phyloP scores from a whole-genome alignment of 1,139 yeast species.

The Yamadazyma membranifaciens region DNA sequence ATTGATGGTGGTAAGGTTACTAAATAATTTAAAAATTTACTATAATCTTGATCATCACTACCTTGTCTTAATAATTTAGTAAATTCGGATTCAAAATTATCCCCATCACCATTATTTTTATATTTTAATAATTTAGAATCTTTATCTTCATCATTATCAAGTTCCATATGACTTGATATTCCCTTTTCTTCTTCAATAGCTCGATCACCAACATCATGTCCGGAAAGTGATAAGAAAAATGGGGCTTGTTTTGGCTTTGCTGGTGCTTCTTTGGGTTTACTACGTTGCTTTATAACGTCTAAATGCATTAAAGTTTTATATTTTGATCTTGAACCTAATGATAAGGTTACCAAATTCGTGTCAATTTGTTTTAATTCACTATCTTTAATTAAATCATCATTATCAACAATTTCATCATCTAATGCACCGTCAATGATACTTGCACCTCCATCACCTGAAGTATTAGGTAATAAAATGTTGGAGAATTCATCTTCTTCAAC shows the following conservation, averaged over 20 bases:
- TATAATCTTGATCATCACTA: slow-evolving; percentile 37
- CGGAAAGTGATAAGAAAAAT: slow-evolving; percentile 67
- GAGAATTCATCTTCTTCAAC: slow-evolving; percentile 73
- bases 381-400: slow-evolving; percentile 9
- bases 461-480: slow-evolving; percentile 62
- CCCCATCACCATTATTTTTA: slow-evolving; percentile 22
- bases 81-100: slow-evolving; percentile 68
- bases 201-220: slow-evolving; percentile 66
- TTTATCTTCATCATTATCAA: slow-evolving; percentile 15
- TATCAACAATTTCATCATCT: slow-evolving; percentile 26
- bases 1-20: slow-evolving; percentile 71
- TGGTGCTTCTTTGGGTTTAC: slow-evolving; percentile 87
- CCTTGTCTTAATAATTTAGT: slow-evolving; percentile 64
- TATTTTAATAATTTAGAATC: slow-evolving; percentile 28
- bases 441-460: slow-evolving; percentile 81
- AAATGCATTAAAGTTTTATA: slow-evolving; percentile 76
- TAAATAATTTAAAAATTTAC: slow-evolving; percentile 53
- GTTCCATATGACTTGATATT: slow-evolving; percentile 8
- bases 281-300: slow-evolving; percentile 81
- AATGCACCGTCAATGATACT: slow-evolving; percentile 78
- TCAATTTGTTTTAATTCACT: slow-evolving; percentile 66
- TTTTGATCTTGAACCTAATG: slow-evolving; percentile 73
- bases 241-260: slow-evolving; percentile 86
- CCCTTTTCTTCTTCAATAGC: slow-evolving; percentile 62
- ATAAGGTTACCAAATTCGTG: slow-evolving; percentile 64